Evolutionary conservation across 1,139 yeast genomes (phyloP), one percentile per base, ranked within the genome.

Genomic region (Sugiyamaella pinicola): DNA sequence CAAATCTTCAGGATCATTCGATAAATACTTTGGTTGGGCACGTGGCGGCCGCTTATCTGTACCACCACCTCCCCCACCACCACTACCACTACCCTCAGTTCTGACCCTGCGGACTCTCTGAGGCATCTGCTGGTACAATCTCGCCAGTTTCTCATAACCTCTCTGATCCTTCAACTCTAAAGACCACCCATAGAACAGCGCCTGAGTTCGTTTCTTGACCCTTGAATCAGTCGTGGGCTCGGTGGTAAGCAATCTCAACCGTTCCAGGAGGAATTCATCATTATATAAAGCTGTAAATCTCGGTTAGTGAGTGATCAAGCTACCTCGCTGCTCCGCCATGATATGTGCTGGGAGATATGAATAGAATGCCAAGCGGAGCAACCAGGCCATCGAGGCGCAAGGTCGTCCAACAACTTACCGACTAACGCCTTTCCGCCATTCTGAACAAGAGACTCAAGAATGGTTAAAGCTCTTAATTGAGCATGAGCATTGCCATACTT

Each of bases 401-500:
- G n/a, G n/a, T n/a, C n/a, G n/a, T n/a, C n/a, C n/a, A n/a, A n/a
- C n/a, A n/a, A 58, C 64, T 40, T 55, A 52, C 64, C 63, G 26
- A 61, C 56, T 59, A 77, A 64, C 1, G 70, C 63, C 13, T 65
- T 65, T 4, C 91, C 88, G 2, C 95, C 88, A 68, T 91, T 91
- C 55, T 86, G 80, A 3, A 91, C 84, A 54, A 91, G 71, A 34
- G 87, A 75, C 64, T 91, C 96, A 55, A 90, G 74, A 17, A 91
- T 64, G 47, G 80, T 80, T 58, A 91, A 71, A 0, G 96, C 87
- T 51, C 87, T 77, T 50, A 78, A 60, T 65, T 86, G 93, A 57
- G 82, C 84, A 28, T 74, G 74, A 1, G 71, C 67, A 1, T 74
- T 63, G n/a, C 98, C 98, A 67, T 93, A 87, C 71, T 93, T 93